Evolutionary conservation across 2,329 filamentous ascomycete species (phyloP).

Genomic region (Chaetomiaceae sp.): DNA sequence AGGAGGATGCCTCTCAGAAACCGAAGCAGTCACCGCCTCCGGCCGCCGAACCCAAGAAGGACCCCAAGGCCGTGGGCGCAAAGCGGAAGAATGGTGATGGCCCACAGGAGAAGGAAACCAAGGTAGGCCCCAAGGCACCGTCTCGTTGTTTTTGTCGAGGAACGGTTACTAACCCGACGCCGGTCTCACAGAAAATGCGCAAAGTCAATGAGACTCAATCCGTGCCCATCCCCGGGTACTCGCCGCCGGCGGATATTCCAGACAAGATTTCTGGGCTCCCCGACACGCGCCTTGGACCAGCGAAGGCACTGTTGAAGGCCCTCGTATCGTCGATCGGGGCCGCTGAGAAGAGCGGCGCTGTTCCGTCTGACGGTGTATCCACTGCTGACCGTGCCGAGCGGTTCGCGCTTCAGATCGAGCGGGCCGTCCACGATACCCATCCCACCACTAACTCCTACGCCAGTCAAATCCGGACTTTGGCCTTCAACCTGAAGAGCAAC

Average conservation of each 20-base stretch:
- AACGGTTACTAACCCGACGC: conserved; percentile 26
- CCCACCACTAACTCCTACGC: conserved; percentile 48
- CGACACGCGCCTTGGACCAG: conserved; percentile 61
- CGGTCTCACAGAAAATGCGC: conserved; percentile 47
- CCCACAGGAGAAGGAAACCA: conserved; percentile 47
- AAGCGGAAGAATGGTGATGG: conserved; percentile 58
- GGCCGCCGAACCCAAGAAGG: conserved; percentile 38
- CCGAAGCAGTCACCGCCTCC: conserved; percentile 34
- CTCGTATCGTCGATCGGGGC: conserved; percentile 61
- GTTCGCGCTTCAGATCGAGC: conserved; percentile 75
- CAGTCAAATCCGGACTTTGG: conserved; percentile 67
- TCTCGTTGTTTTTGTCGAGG: neutral
- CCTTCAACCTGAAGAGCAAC: conserved; percentile 88
- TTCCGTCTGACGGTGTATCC: conserved; percentile 58
- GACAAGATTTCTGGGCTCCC: conserved; percentile 52
- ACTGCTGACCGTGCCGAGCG: conserved; percentile 61
- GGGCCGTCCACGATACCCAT: conserved; percentile 57
- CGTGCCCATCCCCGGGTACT: conserved; percentile 38
- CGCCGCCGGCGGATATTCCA: conserved; percentile 48
- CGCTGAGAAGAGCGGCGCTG: conserved; percentile 60
- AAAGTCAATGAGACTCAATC: conserved; percentile 50
- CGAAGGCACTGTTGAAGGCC: conserved; percentile 65
- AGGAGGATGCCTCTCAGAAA: conserved; percentile 41
- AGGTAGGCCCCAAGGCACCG: conserved; percentile 40
- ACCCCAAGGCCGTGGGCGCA: conserved; percentile 34